These are phyloP conservation scores for Fusarium multiceps DNA, from an alignment of 2,329 filamentous ascomycete genomes.

Conservation along the genomic window DNA sequence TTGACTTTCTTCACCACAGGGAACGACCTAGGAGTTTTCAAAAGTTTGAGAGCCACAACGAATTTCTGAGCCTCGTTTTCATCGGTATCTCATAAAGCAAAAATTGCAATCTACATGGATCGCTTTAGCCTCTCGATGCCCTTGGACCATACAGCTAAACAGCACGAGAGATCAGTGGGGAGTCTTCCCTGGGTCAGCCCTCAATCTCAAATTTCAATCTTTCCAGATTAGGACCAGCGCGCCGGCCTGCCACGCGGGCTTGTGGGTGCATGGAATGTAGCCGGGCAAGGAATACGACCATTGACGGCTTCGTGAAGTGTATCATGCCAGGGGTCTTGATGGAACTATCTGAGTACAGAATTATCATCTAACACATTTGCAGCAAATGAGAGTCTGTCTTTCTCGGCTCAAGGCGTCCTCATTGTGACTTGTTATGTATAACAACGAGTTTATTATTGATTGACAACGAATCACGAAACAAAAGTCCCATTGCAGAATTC, in stretches of 20 bases:
- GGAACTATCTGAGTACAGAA: background rate
- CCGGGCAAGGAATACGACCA: slow-evolving; percentile 22
- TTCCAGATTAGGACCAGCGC: slow-evolving; percentile 38
- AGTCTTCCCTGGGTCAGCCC: slow-evolving; percentile 34
- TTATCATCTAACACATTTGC: background rate
- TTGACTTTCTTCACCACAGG: slow-evolving; percentile 11
- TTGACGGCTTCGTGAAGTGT: background rate
- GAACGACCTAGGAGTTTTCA: slow-evolving; percentile 2
- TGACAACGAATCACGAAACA: background rate
- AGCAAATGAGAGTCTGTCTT: background rate
- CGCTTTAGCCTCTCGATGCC: background rate
- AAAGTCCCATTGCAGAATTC: background rate
- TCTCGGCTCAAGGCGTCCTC: background rate
- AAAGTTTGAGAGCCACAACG: slow-evolving; percentile 1
- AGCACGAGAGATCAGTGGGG: slow-evolving; percentile 22
- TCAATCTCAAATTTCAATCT: slow-evolving; percentile 38
- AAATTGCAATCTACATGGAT: slow-evolving; percentile 22
- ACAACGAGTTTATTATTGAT: background rate
- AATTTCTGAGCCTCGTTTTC: slow-evolving; percentile 26
- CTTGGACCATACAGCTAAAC: slow-evolving; percentile 8
- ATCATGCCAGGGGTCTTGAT: slow-evolving; percentile 9
- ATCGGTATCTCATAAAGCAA: slow-evolving; percentile 10
- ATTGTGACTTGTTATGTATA: background rate
- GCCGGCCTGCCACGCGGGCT: slow-evolving; percentile 39
- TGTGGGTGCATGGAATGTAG: slow-evolving; percentile 30